Evolutionary conservation across 768 basidiomycete genomes (phyloP).

Genomic region (Melanogaster broomeanus): DNA sequence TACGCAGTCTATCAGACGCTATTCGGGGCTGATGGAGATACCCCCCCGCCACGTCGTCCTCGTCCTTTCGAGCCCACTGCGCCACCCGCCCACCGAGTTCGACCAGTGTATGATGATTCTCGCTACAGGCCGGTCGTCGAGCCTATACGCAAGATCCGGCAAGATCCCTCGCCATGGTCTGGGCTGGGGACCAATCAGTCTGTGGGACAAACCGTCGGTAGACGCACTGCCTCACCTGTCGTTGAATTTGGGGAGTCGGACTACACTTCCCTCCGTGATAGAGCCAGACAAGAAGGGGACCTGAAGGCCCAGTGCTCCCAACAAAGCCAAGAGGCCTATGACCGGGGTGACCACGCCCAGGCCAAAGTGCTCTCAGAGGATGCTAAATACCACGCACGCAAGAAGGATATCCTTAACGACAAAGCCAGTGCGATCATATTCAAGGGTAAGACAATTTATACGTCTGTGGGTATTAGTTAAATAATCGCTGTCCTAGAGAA

Average conservation of each 20-base stretch:
- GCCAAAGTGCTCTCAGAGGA: conserved; percentile 82
- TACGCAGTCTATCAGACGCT: conserved; percentile 11
- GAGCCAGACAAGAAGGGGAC: conserved; percentile 78
- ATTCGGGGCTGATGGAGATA: conserved; percentile 8
- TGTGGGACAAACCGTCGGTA: not conserved
- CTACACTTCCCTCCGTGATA: conserved; percentile 66
- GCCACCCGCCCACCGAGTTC: not conserved
- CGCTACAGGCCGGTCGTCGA: conserved; percentile 3
- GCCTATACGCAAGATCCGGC: not conserved
- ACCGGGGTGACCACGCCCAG: conserved; percentile 63
- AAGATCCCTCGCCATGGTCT: too few species aligned
- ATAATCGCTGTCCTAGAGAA: conserved; percentile 51
- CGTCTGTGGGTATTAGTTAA: not conserved
- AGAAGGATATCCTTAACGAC: conserved; percentile 76
- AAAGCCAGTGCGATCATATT: conserved; percentile 88
- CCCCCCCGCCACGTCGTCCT: not conserved
- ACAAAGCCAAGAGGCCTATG: conserved; percentile 74
- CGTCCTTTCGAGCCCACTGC: not conserved
- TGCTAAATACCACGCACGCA: conserved; percentile 73
- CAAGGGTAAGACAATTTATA: conserved; percentile 39
- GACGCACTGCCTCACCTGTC: too few species aligned
- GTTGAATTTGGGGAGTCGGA: too few species aligned
- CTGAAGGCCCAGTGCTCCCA: conserved; percentile 66
- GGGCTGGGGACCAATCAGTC: too few species aligned
- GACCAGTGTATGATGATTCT: conserved; percentile 4